Evolutionary conservation across 441 rosid species (phyloP), one percentile per base, ranked within the genome.

Genomic region (Bruguiera hainesii): DNA sequence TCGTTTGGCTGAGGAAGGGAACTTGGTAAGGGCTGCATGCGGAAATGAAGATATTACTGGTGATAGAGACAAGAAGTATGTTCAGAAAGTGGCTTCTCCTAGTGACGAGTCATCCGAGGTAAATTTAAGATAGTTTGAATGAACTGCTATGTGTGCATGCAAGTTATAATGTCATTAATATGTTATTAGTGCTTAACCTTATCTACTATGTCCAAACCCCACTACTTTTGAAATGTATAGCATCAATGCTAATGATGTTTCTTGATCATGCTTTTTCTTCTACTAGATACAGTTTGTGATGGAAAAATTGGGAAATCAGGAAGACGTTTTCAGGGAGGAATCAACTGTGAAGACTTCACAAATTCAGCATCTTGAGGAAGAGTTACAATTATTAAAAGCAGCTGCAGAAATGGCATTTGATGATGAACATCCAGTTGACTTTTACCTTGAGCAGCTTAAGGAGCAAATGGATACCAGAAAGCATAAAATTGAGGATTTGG

Each of bases 371-470:
- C 89, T 87, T 74, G 82, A 86, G 23, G 64, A 80, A 75, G 88
- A 93, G 74, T 63, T 84, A 61, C 80, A 87, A 66, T 72, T 80
- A 63, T 76, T 85, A 64, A 83, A 80, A 77, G 79, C 77, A 5
- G 91, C 89, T 10, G 74, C 85, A 18, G 82, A 81, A 75, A 79
- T 79, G 82, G 87, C 81, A 66, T 80, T 83, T 65, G 85, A 82
- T 67, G 79, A 75, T 31, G 78, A 74, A 58, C 82, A 76, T 72
- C 75, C 84, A 39, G 50, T 67, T 72, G 88, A 83, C 20, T 82
- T 76, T 77, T 79, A 82, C 79, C 71, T 82, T 61, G 70, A 83
- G 68, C 83, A 76, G 81, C 87, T 89, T 57, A 74, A 77, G 46
- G 64, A 79, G 73, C 76, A 83, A 73, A 30, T 84, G 53, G 85